Conservation (phyloP, 805 yeast species). For the Yarrowia deformans region DNA sequence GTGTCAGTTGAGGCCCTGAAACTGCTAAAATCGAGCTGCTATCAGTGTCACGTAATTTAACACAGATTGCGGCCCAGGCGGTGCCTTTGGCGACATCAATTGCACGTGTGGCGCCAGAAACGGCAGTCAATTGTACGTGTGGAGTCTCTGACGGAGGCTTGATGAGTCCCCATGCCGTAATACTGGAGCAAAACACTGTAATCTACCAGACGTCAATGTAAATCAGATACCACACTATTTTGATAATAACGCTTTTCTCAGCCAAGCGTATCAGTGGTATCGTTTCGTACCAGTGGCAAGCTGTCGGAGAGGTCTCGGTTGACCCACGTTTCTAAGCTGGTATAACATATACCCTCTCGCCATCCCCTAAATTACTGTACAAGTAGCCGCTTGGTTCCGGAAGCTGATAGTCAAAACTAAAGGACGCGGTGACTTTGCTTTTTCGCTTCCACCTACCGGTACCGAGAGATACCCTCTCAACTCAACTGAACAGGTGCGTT, state of each 20-base stretch:
- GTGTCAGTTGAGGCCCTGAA: slow-evolving; percentile 8
- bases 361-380: background rate
- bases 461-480: background rate
- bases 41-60: background rate
- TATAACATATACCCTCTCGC: background rate
- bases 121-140: no score
- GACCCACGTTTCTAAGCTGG: slow-evolving; percentile 15
- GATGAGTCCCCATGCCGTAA: no score
- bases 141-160: no score
- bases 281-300: background rate
- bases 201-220: slow-evolving; percentile 9
- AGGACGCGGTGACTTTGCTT: slow-evolving; percentile 5
- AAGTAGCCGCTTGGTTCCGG: background rate
- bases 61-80: background rate
- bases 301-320: background rate
- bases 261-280: no score
- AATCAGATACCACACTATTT: slow-evolving; percentile 1
- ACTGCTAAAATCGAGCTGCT: background rate
- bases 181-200: background rate
- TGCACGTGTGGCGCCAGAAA: background rate
- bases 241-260: slow-evolving; percentile 6
- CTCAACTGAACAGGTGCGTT: background rate
- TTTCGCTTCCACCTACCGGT: slow-evolving; percentile 24
- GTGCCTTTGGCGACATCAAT: background rate
- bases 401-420: background rate